phyloP scores from a whole-genome alignment of 352 stramenopile genomes.

The Phytophthora chlamydospora region DNA sequence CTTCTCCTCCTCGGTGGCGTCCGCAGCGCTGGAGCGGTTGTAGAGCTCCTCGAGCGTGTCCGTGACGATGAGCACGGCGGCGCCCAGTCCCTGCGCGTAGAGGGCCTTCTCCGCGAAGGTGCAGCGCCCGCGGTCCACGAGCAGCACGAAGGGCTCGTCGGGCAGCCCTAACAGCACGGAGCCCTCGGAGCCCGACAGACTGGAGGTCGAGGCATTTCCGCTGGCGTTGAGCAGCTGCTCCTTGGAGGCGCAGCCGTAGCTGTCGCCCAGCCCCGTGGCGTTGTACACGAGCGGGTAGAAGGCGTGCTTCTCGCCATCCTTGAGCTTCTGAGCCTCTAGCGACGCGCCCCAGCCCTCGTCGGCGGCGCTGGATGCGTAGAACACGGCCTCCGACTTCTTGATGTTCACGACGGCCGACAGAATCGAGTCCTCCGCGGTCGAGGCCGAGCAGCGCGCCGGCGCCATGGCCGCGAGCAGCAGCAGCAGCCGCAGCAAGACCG shows the following conservation, averaged over 20 bases:
- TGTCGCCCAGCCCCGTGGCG: conserved; percentile 42
- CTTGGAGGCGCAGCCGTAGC: conserved; percentile 58
- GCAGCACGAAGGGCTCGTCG: conserved; percentile 56
- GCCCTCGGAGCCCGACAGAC: conserved; percentile 10
- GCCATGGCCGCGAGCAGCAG: conserved; percentile 11
- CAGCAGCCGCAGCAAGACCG: conserved; percentile 17
- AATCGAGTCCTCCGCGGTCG: conserved; percentile 42
- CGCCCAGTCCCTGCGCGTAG: conserved; percentile 71
- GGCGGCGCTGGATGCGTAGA: conserved; percentile 59
- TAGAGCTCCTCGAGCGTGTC: conserved; percentile 78
- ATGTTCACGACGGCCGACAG: conserved; percentile 64
- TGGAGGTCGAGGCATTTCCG: conserved; percentile 17
- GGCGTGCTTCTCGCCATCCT: conserved; percentile 40
- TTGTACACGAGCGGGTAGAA: conserved; percentile 66
- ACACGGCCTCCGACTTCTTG: conserved; percentile 53
- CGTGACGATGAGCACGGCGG: conserved; percentile 71
- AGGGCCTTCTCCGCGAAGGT: conserved; percentile 79
- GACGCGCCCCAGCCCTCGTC: conserved; percentile 60
- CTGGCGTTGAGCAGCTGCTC: conserved; percentile 35
- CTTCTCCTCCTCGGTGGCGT: conserved; percentile 40
- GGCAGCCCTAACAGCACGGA: conserved; percentile 29
- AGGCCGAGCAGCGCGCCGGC: conserved; percentile 17
- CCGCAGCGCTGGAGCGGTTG: conserved; percentile 49
- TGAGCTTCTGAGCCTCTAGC: conserved; percentile 57
- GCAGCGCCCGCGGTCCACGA: conserved; percentile 78